A percentile compares a stretch with the other conserved stretches of the same genome.
Evolutionary conservation across 208 protist species (phyloP).

Genomic region (Porcisia hertigi): DNA sequence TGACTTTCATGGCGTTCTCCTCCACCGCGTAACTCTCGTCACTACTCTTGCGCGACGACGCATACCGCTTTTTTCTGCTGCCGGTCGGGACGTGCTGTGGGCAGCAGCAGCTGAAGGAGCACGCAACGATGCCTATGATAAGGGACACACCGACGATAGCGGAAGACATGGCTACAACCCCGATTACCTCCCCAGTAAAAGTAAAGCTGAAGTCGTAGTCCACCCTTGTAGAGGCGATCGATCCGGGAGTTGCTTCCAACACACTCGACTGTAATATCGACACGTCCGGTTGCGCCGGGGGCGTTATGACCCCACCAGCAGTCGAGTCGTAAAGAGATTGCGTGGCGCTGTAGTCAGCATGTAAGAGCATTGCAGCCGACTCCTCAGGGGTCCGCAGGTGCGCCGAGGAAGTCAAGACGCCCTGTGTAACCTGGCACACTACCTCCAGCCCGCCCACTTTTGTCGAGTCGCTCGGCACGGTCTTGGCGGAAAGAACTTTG

Average conservation of each 20-base stretch:
- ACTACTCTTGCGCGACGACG: neutral
- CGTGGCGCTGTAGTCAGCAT: constrained; percentile 26
- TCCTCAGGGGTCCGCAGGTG: constrained; percentile 12
- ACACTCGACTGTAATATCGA: neutral
- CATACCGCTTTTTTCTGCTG: neutral
- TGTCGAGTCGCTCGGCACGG: constrained; percentile 1
- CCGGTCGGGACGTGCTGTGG: neutral
- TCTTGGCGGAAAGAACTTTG: constrained; percentile 1
- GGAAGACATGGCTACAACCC: constrained; percentile 40
- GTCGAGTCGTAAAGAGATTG: constrained; percentile 13
- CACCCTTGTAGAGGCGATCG: constrained; percentile 8
- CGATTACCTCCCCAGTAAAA: constrained; percentile 8
- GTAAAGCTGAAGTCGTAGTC: constrained; percentile 21
- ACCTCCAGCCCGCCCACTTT: constrained; percentile 18
- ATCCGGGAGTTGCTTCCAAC: neutral
- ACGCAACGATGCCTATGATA: constrained; percentile 21
- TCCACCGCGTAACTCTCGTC: neutral
- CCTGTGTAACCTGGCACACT: constrained; percentile 23
- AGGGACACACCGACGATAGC: constrained; percentile 28
- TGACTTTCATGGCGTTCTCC: neutral
- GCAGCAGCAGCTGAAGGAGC: constrained; percentile 33
- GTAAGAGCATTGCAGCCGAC: constrained; percentile 22
- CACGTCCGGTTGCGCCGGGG: neutral
- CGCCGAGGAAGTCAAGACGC: neutral
- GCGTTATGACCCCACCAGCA: neutral